Evolutionary conservation across 495 filamentous ascomycete genomes (phyloP), one percentile per base, ranked within the genome.

Genomic region (Aspergillus bridgeri): DNA sequence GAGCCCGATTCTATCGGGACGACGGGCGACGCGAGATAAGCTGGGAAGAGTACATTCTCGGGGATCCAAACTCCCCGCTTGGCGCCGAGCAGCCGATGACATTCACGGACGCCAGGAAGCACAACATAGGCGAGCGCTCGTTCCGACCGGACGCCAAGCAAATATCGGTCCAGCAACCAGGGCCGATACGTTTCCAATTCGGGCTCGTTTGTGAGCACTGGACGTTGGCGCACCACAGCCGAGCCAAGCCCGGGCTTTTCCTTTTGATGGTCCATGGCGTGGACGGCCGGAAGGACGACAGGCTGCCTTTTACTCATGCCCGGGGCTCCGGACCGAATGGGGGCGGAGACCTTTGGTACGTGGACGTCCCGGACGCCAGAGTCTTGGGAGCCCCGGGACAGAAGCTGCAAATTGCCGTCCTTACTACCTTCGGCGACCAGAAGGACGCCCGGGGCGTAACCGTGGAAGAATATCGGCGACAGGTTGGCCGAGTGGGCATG

Each of bases 21-120:
- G 84, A 88, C 57, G 83, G 85, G 6, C 66, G 76, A 6, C 63
- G 71, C 9, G 79, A 79, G 24, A 71, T 82, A 6, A 75, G 72
- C 0, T 96, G 91, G 90, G 88, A 92, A 64, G 87, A 94, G 63
- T 96, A 96, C 66, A 79, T 89, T 24, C 46, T 81, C 8, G 69
- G 65, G 15, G 83, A 85, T 24, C 83, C 79, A 51, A 70, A 72
- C 25, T 72, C 69, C 9, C 72, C 69, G 15, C 57, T 65, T 47
- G 78, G 73, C 24, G 50, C 72, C 9, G 70, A 75, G 33, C 74
- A 73, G 25, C 80, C 84, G 49, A 70, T 72, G 21, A 69, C 81
- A 54, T 89, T 81, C 63, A 76, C 69, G 29, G 79, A 78, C 42
- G 76, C 74, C 20, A 65, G 77, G 11, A 78, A 84, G 19, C 83